Evolutionary conservation across 768 basidiomycete genomes (phyloP), one percentile per base, ranked within the genome.

Genomic region (Coprinellus aureogranulatus): DNA sequence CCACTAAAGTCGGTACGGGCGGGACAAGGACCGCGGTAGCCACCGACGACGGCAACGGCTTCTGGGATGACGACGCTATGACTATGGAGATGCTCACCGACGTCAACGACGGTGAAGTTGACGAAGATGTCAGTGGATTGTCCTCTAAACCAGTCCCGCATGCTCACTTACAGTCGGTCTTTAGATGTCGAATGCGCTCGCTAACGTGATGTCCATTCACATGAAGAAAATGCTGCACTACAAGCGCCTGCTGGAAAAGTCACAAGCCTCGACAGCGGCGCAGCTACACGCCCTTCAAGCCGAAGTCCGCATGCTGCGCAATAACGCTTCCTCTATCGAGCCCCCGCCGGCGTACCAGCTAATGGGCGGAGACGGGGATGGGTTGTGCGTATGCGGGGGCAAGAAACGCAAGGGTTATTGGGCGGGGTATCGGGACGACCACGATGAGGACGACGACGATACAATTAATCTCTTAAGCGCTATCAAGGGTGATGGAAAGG

Each of bases 251-350:
- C 80, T 94, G 12, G 91, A 94, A 62, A 87, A 87, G 40, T 81
- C 90, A 0, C 92, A 94, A 63, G 84, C 87, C 2, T 84, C 86
- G 9, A 80, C 88, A 1, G 89, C 91, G 0, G 87, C 90, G 1
- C 92, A 94, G 64, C 75, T 93, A 1, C 91, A 94, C 64, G 91
- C 92, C 0, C 75, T 94, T 1, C 91, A 93, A 70, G 91, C 90
- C 1, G 90, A 94, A 65, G 76, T 92, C 2, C 77, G 84, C 12
- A 75, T 90, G 26, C 74, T 93, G 28, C 83, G 88, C 42, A 78
- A 72, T 59, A 58, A 70, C 39, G 64, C 61, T 16, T 59, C 64
- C 40, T 60, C 51, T 53, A 59, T 52, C 45, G 62, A 64, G 57
- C 58, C 59, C 14, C 59, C 55, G 23, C 60, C 68, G n/a, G 51